A percentile compares a stretch with the other conserved stretches of the same genome.
Conservation (phyloP, 345 rosid genomes). For the Capsella bursapastoris region DNA sequence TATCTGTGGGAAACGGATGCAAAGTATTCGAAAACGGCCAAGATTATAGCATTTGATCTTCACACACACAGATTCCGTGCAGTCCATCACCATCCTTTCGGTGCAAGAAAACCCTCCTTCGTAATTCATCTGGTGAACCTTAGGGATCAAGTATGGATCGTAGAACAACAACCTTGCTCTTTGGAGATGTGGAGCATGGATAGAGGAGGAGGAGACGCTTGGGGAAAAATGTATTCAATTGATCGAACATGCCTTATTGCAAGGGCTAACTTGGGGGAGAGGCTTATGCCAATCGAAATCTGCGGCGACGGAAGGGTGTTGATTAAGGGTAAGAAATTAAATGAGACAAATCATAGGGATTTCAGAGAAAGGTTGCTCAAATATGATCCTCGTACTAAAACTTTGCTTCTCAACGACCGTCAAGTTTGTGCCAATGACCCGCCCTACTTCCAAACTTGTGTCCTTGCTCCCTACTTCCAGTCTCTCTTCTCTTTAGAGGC, state of each 20-base stretch:
- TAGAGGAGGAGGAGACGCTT: background rate
- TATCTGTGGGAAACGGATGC: background rate
- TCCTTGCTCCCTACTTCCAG: constrained; percentile 1
- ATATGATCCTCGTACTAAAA: background rate
- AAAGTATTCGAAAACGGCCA: background rate
- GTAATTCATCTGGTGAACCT: background rate
- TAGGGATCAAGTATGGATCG: background rate
- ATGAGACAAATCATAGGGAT: background rate
- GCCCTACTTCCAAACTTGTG: background rate
- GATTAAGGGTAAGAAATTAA: background rate
- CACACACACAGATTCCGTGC: background rate
- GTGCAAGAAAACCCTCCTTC: background rate
- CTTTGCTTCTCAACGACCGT: background rate
- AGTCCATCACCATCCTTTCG: constrained; percentile 1
- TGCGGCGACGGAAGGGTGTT: background rate
- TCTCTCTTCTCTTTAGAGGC: constrained; percentile 1
- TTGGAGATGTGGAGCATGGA: constrained; percentile 21
- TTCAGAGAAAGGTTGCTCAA: constrained; percentile 9
- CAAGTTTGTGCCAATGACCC: background rate
- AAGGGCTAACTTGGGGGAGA: background rate
- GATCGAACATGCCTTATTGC: background rate
- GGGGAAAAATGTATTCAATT: background rate
- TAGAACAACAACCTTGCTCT: background rate
- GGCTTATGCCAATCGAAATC: background rate
- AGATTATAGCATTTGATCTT: constrained; percentile 13